Conservation (phyloP, 2,329 filamentous ascomycete species). For the Sporothrix variecibatus region DNA sequence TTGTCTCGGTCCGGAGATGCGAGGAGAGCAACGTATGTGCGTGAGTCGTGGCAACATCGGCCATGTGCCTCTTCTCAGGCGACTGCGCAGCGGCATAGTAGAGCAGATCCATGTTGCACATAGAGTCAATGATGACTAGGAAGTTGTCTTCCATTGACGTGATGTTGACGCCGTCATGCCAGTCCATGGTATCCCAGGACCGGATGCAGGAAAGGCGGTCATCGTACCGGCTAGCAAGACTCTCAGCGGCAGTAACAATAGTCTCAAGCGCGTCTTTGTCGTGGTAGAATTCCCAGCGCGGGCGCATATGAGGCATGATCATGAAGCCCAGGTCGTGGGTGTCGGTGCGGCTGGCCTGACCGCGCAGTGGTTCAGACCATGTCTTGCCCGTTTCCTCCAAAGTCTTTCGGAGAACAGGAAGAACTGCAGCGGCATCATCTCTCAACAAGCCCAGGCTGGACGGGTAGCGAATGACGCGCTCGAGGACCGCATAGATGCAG, state of each 20-base stretch:
- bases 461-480: not conserved
- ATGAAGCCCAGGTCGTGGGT: constrained; percentile 1
- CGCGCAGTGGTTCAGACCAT: not conserved
- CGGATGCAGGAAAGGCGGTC: not conserved
- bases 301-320: constrained; percentile 12
- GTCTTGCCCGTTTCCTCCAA: not conserved
- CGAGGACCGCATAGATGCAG: not conserved
- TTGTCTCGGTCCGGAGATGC: not conserved
- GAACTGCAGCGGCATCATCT: not conserved
- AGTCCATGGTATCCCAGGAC: not conserved
- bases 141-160: not conserved
- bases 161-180: constrained; percentile 4
- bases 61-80: not conserved
- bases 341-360: not conserved
- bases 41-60: not conserved
- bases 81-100: not conserved
- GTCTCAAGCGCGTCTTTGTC: not conserved
- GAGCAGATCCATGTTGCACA: constrained; percentile 5
- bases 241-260: not conserved
- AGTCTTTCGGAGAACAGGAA: not conserved
- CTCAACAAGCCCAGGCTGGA: not conserved
- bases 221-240: not conserved
- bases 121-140: not conserved
- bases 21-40: not conserved
- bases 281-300: not conserved